Percentiles rank a stretch among this genome's conserved stretches.
These are phyloP conservation scores for Batrachochytrium dendrobatidis DNA, from an alignment of 371 early-diverging fungal genomes.

Conservation along the genomic window DNA sequence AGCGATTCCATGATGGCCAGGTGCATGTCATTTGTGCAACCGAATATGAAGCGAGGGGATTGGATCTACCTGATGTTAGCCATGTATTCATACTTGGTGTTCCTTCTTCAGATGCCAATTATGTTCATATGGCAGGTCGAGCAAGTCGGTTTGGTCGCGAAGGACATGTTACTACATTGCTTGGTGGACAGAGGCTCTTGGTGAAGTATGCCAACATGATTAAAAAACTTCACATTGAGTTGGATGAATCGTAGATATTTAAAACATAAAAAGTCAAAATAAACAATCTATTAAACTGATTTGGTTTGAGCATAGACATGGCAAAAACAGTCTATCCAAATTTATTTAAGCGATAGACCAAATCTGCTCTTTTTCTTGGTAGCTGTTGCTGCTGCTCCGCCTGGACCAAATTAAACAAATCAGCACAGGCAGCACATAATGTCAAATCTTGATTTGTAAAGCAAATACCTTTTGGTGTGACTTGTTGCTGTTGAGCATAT, in stretches of 20 bases:
- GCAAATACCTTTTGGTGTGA: slow-evolving; percentile 23
- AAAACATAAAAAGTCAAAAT: no score
- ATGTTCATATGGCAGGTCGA: slow-evolving; percentile 80
- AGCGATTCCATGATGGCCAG: slow-evolving; percentile 1
- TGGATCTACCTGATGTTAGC: slow-evolving; percentile 77
- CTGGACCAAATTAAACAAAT: no score
- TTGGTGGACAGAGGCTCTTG: slow-evolving; percentile 21
- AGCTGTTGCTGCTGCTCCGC: no score
- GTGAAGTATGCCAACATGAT: neutral
- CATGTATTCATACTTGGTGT: slow-evolving; percentile 77
- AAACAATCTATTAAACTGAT: no score
- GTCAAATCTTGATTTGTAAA: no score
- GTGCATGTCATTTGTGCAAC: slow-evolving; percentile 52
- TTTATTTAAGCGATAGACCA: no score
- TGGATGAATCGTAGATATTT: no score
- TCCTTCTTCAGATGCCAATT: slow-evolving; percentile 54
- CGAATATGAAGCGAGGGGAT: slow-evolving; percentile 74
- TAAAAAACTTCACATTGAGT: neutral
- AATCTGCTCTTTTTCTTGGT: no score
- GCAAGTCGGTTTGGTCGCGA: slow-evolving; percentile 58
- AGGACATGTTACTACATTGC: slow-evolving; percentile 33
- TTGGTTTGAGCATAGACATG: no score
- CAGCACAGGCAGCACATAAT: no score
- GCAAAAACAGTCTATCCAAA: no score
- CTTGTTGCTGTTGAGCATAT: slow-evolving; percentile 42